Base-by-base conservation (phyloP, 2,329 filamentous ascomycete species). In the Botrytis deweyae region DNA sequence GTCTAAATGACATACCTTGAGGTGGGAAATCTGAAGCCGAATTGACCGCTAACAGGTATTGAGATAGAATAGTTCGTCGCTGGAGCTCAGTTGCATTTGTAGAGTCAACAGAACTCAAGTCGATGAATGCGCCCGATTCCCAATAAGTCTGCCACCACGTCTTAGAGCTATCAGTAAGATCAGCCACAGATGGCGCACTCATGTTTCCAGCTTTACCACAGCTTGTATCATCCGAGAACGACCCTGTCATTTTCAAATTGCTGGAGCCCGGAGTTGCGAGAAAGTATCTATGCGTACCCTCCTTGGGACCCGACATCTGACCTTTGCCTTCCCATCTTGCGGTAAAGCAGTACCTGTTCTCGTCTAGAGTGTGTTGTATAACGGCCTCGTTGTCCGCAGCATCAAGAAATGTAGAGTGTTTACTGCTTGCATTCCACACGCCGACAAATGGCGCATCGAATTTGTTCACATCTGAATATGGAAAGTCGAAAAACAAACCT, bases 21-120 rank as follows among this genome's bases (percentile, higher is more conserved):
- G 84, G 83, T 7, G 79, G 70, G 0, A 83, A 81, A 25, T 83
- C 78, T 7, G 63, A 46, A 6, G 84, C 84, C 14, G 81, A 82
- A 55, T 86, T 85, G 4, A 85, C 82, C 0, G 83, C 82, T 2
- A 85, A 79, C 18, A 84, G 82, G 38, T 86, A 86, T 72, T 85
- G 84, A 8, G 84, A 85, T 10, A 83, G 75, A 2, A 85, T 77
- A 38, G 84, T 84, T 29, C 84, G 82, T n/a, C 84, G 81, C 76
- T 85, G 84, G 5, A 86, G 75, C 71, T 85, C 84, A 2, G 81
- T 81, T 6, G 84, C 83, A 18, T 83, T 82, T 0, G 80, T 74
- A 58, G 81, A 82, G 18, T 70, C 61, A 3, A 82, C 82, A 0
- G 79, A 76, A 0, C 82, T 84, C 38, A 85, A 77, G 69, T 85